These are phyloP conservation scores for Trichoderma hamatum DNA, from an alignment of 2,329 filamentous ascomycete genomes.

Conservation along the genomic window DNA sequence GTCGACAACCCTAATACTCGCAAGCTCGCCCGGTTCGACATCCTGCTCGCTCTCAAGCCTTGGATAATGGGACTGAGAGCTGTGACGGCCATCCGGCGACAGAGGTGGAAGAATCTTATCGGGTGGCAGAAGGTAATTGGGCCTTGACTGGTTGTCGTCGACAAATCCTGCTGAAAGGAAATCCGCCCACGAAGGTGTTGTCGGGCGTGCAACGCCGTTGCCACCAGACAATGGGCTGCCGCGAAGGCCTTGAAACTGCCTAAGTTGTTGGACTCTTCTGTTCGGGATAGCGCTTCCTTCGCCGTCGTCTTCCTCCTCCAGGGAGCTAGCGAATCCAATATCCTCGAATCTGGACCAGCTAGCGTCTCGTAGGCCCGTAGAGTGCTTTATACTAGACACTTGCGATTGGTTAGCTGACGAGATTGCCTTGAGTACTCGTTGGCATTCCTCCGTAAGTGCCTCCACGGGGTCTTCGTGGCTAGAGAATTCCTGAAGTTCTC, in stretches of 20 bases:
- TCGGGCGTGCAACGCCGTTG: slow-evolving; percentile 74
- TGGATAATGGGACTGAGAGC: slow-evolving; percentile 81
- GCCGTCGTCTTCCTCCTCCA: slow-evolving; percentile 72
- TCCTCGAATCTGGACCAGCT: slow-evolving; percentile 98
- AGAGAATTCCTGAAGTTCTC: slow-evolving; percentile 81
- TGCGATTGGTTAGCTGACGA: slow-evolving; percentile 86
- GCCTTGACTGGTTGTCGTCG: slow-evolving; percentile 68
- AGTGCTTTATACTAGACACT: slow-evolving; percentile 69
- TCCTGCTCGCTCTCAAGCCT: slow-evolving; percentile 68
- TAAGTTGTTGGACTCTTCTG: slow-evolving; percentile 40
- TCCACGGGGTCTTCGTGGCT: slow-evolving; percentile 86
- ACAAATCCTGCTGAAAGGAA: slow-evolving; percentile 93
- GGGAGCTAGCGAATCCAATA: slow-evolving; percentile 78
- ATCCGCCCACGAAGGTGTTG: slow-evolving; percentile 97
- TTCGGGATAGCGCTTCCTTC: slow-evolving; percentile 53
- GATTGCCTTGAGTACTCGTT: slow-evolving; percentile 85
- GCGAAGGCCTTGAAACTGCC: slow-evolving; percentile 54
- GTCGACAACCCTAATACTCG: slow-evolving; percentile 83
- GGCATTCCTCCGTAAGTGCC: slow-evolving; percentile 90
- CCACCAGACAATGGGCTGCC: slow-evolving; percentile 67
- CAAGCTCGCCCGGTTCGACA: slow-evolving; percentile 89
- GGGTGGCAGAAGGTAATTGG: slow-evolving; percentile 79
- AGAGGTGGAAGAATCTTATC: slow-evolving; percentile 91
- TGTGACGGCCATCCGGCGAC: slow-evolving; percentile 65
- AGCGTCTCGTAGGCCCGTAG: slow-evolving; percentile 75